Base-by-base conservation (phyloP, 2,329 filamentous ascomycete species). In the Emergomyces pasteurianus region DNA sequence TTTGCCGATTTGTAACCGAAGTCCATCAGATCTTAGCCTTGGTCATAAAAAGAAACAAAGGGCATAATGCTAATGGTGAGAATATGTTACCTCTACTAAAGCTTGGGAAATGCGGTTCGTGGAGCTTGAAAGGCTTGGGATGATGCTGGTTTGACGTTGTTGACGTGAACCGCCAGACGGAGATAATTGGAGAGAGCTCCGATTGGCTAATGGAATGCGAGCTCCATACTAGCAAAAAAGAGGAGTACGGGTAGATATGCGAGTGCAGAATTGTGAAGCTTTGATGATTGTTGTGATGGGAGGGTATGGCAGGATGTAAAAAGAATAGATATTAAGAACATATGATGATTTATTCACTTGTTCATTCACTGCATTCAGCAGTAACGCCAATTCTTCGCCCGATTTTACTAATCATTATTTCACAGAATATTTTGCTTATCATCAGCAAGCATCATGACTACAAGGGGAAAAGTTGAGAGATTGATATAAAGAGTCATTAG, bases 1-100 rank as follows among this genome's bases (percentile, higher is more conserved):
- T 72, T 72, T 67, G 70, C 71, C 65, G 36, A 43, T 42, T 54
- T 49, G 28, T 36, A 59, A 43, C n/a, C 47, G 43, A 54, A 38
- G 26, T 28, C 43, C 47, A 52, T 52, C 57, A 58, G 43, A 50
- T 36, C 57, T 58, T 31, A 50, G 43, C 40, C 56, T 47, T 50
- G 16, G 36, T 42, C 31, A 58, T 49, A 28, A 26, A 40, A 26
- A n/a, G 28, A 49, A 18, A 31, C 8, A 31, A 49, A 58, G 28
- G 43, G 47, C 57, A 58, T 58, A 34, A 38, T 43, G 36, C 6
- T 54, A 31, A 40, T 23, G 16, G 21, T 14, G 36, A 23, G 34
- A 54, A 54, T 23, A 54, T 23, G 23, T n/a, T 40, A 38, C 52
- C 40, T 43, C 53, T 58, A 36, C 26, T 49, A 50, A 47, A n/a